Evolutionary conservation across 2,329 filamentous ascomycete species (phyloP), one percentile per base, ranked within the genome.

Genomic region (Fusarium veterinarium): DNA sequence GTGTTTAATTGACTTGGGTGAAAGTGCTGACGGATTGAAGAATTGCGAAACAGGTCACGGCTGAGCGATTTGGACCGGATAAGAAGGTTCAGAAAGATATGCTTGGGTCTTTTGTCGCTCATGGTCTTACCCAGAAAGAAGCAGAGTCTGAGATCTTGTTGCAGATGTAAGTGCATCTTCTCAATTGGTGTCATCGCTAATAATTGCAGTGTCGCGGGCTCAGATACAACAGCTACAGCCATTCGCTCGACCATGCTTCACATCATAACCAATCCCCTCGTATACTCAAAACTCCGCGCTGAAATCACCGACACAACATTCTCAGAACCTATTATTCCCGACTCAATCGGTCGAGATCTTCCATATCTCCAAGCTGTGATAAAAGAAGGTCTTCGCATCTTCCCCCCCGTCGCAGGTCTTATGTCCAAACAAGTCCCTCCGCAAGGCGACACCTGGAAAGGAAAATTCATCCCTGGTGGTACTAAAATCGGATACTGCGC

Each of bases 211-310:
- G 81, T 88, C 9, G 88, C 88, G 8, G 89, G 89, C 8, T 87
- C 87, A 1, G 89, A 91, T 67, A 90, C 87, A 6, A 89, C 88
- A 0, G 87, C 89, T 1, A 88, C 86, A 1, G 84, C 84, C 4
- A 84, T 91, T 14, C 85, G 89, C 5, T 81, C 84, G 41, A 88
- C 84, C 3, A 70, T 90, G 60, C 82, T 90, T 28, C 84, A 87
- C 75, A 76, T 90, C 61, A 83, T 86, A 28, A 87, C 84, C n/a
- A 85, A 83, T 30, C 85, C 86, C 0, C 80, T 80, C 2, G 83
- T 88, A 1, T 83, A 86, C 63, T 62, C 71, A 8, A 84, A 82
- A 79, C 79, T 91, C 1, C 83, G 84, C 9, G 42, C 48, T 45
- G 79, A 76, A 40, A 79, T 76, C 31, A 67, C 66, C 30, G 55